These are phyloP conservation scores for Westerdykella aurantiaca DNA, from an alignment of 2,329 filamentous ascomycete species.

Conservation along the genomic window DNA sequence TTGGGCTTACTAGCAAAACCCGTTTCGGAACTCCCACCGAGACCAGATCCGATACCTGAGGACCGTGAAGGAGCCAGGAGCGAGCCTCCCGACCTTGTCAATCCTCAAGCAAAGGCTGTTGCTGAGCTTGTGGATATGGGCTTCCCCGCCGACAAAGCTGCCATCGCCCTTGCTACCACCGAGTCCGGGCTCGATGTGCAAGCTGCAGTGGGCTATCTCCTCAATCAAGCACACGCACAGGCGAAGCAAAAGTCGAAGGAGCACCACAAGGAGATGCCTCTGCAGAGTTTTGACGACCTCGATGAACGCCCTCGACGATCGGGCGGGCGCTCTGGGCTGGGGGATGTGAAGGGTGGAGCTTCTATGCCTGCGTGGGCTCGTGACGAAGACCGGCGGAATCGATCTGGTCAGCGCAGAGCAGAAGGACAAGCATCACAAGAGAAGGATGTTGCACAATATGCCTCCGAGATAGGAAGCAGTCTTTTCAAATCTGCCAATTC, in stretches of 20 bases:
- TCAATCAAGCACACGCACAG: conserved; percentile 86
- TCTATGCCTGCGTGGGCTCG: conserved; percentile 59
- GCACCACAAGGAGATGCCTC: conserved; percentile 23
- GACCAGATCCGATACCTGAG: conserved; percentile 3
- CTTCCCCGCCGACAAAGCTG: conserved; percentile 79
- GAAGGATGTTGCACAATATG: conserved; percentile 71
- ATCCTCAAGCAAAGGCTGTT: conserved; percentile 69
- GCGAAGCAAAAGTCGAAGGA: conserved; percentile 62
- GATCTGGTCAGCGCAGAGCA: conserved; percentile 43
- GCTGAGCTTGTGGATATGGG: conserved; percentile 93
- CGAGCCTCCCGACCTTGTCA: conserved; percentile 23
- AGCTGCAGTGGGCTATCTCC: conserved; percentile 77
- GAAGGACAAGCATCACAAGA: conserved; percentile 56
- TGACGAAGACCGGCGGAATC: conserved; percentile 48
- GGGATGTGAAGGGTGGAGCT: conserved; percentile 27
- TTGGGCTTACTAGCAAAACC: conserved; percentile 57
- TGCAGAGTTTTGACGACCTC: conserved; percentile 19
- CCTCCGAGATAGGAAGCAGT: conserved; percentile 73
- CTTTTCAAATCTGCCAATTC: conserved; percentile 92
- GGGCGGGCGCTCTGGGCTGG: conserved; percentile 23
- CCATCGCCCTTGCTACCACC: conserved; percentile 71
- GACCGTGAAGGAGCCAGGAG: conserved; percentile 5
- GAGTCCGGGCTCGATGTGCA: conserved; percentile 76
- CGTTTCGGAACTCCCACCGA: conserved; percentile 27
- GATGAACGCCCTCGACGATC: conserved; percentile 22